These are phyloP conservation scores for Thuidium tamariscinum DNA, from an alignment of 225 moss, liverwort and hornwort species.

Conservation along the genomic window DNA sequence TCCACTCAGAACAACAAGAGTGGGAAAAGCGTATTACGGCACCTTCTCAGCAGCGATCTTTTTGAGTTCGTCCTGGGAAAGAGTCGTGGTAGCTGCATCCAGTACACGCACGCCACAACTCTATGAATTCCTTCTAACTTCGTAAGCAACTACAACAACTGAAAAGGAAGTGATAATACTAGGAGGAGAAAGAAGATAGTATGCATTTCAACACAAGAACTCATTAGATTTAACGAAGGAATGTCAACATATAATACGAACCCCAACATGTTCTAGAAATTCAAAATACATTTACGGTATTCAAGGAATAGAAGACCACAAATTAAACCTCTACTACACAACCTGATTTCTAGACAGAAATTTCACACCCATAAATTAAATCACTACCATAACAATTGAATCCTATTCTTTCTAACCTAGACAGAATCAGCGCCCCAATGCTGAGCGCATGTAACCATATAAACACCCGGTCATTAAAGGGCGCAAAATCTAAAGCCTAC, in stretches of 20 bases:
- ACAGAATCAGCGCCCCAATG: background rate
- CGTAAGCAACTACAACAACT: background rate
- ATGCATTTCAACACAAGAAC: background rate
- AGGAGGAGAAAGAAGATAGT: background rate
- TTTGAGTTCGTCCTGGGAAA: conserved; percentile 96
- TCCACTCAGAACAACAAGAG: background rate
- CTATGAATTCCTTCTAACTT: background rate
- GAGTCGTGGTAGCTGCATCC: conserved; percentile 58
- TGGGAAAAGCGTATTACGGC: background rate
- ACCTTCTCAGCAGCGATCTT: conserved; percentile 96
- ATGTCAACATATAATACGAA: background rate
- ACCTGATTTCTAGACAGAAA: background rate
- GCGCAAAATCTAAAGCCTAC: background rate
- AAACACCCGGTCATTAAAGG: background rate
- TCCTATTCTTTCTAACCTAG: background rate
- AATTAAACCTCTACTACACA: background rate
- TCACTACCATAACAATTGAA: background rate
- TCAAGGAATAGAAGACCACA: background rate
- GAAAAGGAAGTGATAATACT: background rate
- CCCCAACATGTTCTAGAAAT: background rate
- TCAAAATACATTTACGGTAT: background rate
- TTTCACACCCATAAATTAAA: background rate
- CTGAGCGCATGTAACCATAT: background rate
- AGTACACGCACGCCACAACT: background rate
- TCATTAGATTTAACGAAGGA: background rate